Base-by-base conservation (phyloP, 2,329 filamentous ascomycete genomes). In the Aspergillus tubingensis region DNA sequence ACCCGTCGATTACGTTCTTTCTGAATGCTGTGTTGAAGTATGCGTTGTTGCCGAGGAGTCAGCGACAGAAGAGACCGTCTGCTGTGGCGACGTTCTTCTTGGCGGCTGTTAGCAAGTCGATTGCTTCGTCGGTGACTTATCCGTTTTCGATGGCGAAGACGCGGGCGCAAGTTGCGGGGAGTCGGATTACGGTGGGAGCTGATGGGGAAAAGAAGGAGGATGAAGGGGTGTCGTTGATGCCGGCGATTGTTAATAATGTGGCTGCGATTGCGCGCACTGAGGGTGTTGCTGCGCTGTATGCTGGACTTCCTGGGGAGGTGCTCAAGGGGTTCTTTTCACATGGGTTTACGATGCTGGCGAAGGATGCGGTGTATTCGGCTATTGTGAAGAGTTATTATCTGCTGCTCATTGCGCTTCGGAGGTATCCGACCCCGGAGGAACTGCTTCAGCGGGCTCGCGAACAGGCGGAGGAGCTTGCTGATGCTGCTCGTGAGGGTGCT, bases 71-170 rank as follows among this genome's bases (percentile, higher is more conserved):
- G 4, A 79, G 83, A 15, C 84, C 86, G 0, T 81, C 83, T 0
- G 76, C 85, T 0, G 76, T 76, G 47, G 70, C 84, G 8, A 88
- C 85, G 0, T 90, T 91, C 69, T 71, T 90, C 1, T 74, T 90
- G 10, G 92, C 92, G 0, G 92, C 92, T 0, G 72, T 89, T 25
- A 92, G 90, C 75, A 96, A 96, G 77, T 88, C 88, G 0, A 79
- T 89, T 23, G 92, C 92, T 0, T 91, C 88, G 7, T 83, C 86
- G 0, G 78, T 92, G 59, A 96, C 91, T 0, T 96, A 96, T 72
- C 93, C 93, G 0, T 89, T 96, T 74, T 90, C 91, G 59, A 86
- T 92, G 30, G 91, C 91, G n/a, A 94, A 94, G 77, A 86, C 91
- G 2, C 83, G 91, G 25, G 84, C 91, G 3, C 91, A 96, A 72